Conservation (phyloP, 2,329 filamentous ascomycete species). For the Gaeumannomyces sp. region DNA sequence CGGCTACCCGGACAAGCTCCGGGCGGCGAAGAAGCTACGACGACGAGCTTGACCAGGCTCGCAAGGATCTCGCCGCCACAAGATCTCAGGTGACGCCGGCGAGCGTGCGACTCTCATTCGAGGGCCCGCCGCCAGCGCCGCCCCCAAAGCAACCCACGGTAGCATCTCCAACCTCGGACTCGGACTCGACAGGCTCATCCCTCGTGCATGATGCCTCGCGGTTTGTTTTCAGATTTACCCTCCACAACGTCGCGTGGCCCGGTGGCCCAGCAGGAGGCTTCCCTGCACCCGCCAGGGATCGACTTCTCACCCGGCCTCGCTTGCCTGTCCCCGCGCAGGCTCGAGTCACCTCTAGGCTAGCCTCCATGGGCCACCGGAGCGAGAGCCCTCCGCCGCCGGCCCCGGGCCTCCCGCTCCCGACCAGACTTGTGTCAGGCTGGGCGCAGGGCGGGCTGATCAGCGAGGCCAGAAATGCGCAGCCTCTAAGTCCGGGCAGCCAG, state of each 20-base stretch:
- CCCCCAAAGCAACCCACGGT: conserved; percentile 27
- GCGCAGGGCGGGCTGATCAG: conserved; percentile 40
- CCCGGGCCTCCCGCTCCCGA: conserved; percentile 34
- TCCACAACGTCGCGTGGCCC: conserved; percentile 41
- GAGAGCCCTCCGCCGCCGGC: conserved; percentile 33
- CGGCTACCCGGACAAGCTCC: conserved; percentile 8
- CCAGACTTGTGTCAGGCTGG: conserved; percentile 42
- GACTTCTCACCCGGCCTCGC: conserved; percentile 60
- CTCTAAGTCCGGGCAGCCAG: conserved; percentile 7
- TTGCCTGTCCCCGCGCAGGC: conserved; percentile 66
- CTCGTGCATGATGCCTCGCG: conserved; percentile 49
- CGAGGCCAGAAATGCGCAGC: conserved; percentile 44
- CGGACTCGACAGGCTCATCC: conserved; percentile 44
- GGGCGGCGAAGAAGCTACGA: conserved; percentile 26
- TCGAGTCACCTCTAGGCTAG: conserved; percentile 41
- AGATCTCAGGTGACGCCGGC: conserved; percentile 23
- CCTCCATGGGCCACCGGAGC: conserved; percentile 21
- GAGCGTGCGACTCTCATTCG: conserved; percentile 9
- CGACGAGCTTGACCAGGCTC: conserved; percentile 43
- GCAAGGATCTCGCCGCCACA: conserved; percentile 43
- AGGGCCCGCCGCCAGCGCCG: conserved; percentile 27
- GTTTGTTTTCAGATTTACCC: conserved; percentile 68
- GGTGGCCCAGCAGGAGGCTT: conserved; percentile 40
- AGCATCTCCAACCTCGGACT: conserved; percentile 37
- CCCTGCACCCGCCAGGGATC: conserved; percentile 48